These are phyloP conservation scores for Gardenia jasminoides DNA, from an alignment of 257 asterid species.

Conservation along the genomic window DNA sequence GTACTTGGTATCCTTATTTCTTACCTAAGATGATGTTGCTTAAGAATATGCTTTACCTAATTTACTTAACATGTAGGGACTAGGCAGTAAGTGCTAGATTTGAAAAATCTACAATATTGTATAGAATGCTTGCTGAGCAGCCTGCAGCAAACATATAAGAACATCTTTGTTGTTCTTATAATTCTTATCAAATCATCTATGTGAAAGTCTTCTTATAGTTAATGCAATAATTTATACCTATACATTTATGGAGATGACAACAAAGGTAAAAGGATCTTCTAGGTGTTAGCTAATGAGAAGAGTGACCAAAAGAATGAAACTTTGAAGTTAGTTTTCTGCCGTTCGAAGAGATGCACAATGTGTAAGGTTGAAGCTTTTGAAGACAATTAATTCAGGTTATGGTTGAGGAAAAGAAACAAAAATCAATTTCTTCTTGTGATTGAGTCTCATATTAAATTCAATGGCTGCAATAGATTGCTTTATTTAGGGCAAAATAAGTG, in stretches of 20 bases:
- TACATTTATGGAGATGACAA: neutral
- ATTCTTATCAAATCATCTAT: neutral
- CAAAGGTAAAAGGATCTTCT: neutral
- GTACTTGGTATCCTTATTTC: neutral
- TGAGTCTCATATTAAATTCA: too few relatives aligned
- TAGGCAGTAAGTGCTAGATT: neutral
- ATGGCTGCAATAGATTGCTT: neutral
- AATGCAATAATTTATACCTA: neutral
- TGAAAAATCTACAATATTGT: neutral
- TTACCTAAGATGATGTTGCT: neutral
- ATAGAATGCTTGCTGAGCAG: neutral
- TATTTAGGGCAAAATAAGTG: neutral
- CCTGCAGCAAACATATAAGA: neutral
- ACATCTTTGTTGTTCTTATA: neutral
- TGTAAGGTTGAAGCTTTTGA: neutral
- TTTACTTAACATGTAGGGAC: neutral
- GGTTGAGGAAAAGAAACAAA: too few relatives aligned
- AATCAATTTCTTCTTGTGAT: neutral
- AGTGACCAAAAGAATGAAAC: neutral
- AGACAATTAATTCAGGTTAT: neutral
- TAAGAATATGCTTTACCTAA: neutral
- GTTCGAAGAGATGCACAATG: neutral
- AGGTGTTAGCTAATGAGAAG: neutral
- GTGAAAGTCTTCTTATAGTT: neutral
- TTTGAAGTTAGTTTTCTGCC: neutral